Evolutionary conservation across 2,329 filamentous ascomycete genomes (phyloP).

Genomic region (Xylaria digitata): DNA sequence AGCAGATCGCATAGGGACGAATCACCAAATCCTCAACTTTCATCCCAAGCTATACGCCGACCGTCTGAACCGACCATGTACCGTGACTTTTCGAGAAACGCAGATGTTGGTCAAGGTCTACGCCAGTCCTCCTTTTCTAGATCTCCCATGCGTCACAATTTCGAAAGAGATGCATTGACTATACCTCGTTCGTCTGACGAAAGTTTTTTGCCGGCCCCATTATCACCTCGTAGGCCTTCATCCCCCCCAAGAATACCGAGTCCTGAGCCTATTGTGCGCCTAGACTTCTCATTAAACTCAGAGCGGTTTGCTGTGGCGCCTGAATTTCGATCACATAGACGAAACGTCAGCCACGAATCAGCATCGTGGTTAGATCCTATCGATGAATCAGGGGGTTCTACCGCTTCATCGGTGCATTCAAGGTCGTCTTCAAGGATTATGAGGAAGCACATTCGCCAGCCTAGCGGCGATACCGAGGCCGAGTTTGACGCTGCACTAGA

Average conservation of each 20-base stretch:
- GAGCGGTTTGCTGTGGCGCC: conserved; percentile 44
- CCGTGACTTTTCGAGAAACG: conserved; percentile 44
- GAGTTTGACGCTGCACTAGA: conserved; percentile 96
- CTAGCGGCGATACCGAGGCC: conserved; percentile 81
- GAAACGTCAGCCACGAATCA: conserved; percentile 79
- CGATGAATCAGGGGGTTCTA: conserved; percentile 87
- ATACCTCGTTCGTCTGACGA: conserved; percentile 63
- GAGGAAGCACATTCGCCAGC: conserved; percentile 74
- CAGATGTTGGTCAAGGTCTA: conserved; percentile 50
- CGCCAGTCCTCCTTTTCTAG: conserved; percentile 67
- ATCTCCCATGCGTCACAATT: conserved; percentile 57
- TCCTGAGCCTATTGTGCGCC: conserved; percentile 51
- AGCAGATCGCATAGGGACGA: conserved; percentile 52
- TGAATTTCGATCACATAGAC: conserved; percentile 55
- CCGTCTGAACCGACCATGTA: conserved; percentile 41
- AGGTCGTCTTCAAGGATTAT: conserved; percentile 77
- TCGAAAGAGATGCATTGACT: conserved; percentile 50
- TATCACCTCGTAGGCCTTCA: conserved; percentile 71
- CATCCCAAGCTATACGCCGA: conserved; percentile 41
- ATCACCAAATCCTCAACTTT: conserved; percentile 57
- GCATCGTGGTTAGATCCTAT: conserved; percentile 96
- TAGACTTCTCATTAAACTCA: conserved; percentile 51
- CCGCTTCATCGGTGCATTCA: conserved; percentile 82
- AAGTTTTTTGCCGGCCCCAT: conserved; percentile 75
- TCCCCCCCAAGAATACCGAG: conserved; percentile 57